Base-by-base conservation (phyloP, 495 filamentous ascomycete species). In the Sordaria brevicollis region DNA sequence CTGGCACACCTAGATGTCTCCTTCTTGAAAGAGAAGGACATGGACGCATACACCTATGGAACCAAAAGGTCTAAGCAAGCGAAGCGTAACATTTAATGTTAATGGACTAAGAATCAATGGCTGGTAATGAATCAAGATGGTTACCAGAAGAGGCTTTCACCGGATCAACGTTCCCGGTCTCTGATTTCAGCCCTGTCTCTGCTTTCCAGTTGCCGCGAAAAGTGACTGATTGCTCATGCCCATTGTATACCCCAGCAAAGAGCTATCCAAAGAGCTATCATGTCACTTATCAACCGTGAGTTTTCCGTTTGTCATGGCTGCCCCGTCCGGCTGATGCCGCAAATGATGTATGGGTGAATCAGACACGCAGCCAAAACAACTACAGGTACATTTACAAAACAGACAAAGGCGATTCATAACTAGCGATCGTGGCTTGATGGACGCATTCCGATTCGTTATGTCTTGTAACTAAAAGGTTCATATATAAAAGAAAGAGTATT, bases 1-100 rank as follows among this genome's bases (percentile, higher is more conserved):
- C 71, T 98, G 86, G 86, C 76, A 79, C 67, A 77, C 80, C 11
- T 83, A 81, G 71, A 74, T 43, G 37, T 35, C 37, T 17, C 37
- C 33, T 68, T 68, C 25, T 13, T 70, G 38, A 62, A 71, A 65
- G 69, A 73, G 73, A 70, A 49, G 21, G 67, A 31, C 21, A 38
- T 25, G 21, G 57, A 31, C 25, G 21, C 43, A 36, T 10, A 31
- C 25, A 31, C 49, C 25, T 62, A 8, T 31, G 49, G 49, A 33
- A 62, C 5, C 49, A 62, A 62, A 57, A 54, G 1, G 49, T 21
- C 49, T 3, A 36, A 57, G 13, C 49, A 62, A 62, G 49, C 49
- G 49, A 62, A 31, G 25, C 25, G 49, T 62, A 62, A 31, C 49
- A 31, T 15, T 17, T 62, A 62, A 62, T 62, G 66, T 31, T 9